Evolutionary conservation across 768 basidiomycete genomes (phyloP).

Genomic region (Mrakia frigida): DNA sequence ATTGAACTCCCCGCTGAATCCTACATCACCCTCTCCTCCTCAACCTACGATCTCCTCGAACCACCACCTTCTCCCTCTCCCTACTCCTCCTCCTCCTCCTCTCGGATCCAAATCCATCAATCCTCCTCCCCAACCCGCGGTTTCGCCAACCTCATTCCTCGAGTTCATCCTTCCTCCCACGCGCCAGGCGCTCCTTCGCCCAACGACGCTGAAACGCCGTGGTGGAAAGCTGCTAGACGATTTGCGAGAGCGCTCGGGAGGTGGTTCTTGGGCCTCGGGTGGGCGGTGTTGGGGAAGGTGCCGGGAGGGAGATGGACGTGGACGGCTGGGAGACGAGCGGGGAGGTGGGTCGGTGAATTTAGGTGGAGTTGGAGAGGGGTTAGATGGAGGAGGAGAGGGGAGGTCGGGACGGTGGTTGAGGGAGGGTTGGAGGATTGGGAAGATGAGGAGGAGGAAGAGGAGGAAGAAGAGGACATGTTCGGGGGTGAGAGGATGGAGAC

Average conservation of each 20-base stretch:
- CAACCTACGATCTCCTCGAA: neutral
- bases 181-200: neutral
- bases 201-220: neutral
- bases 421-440: neutral
- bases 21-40: conserved; percentile 8
- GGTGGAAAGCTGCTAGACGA: neutral
- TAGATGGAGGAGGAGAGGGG: neutral
- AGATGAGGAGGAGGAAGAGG: neutral
- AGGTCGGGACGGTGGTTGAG: neutral
- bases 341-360: neutral
- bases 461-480: neutral
- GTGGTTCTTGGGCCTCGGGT: neutral
- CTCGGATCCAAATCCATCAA: neutral
- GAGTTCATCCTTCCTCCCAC: conserved; percentile 1
- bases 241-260: neutral
- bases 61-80: neutral
- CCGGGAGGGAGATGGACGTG: conserved; percentile 10
- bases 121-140: neutral
- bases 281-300: neutral
- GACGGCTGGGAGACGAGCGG: neutral
- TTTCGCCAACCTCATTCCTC: neutral
- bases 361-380: conserved; percentile 8
- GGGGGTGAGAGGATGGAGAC: neutral
- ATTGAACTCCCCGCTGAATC: conserved; percentile 4
- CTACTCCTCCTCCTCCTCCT: neutral